Conservation (phyloP, 106 monocot genomes). For the Dendrobium nobile region DNA sequence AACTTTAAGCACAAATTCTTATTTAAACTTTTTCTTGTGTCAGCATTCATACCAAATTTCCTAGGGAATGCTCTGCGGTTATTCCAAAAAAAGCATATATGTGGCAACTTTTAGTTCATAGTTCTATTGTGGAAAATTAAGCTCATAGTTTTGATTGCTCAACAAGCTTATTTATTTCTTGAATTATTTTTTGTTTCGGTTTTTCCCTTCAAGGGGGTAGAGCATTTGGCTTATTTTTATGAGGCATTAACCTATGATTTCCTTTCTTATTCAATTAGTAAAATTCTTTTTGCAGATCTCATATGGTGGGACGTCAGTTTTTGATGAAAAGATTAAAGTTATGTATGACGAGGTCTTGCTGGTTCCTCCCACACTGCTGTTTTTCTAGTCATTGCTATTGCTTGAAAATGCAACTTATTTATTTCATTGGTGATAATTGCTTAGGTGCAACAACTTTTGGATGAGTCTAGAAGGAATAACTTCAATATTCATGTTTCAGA, state of each 20-base stretch:
- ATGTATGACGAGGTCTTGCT: constrained; percentile 59
- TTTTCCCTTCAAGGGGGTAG: background rate
- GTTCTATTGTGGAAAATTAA: background rate
- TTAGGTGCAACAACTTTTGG: constrained; percentile 56
- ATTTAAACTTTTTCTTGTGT: background rate
- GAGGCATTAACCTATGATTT: background rate
- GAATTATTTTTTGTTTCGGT: background rate
- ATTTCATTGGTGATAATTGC: constrained; percentile 1
- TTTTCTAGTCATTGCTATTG: background rate
- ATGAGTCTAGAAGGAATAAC: constrained; percentile 58
- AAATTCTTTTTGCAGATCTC: constrained; percentile 41
- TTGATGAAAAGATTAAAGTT: constrained; percentile 21
- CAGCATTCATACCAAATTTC: background rate
- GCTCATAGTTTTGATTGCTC: background rate
- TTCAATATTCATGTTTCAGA: constrained; percentile 52
- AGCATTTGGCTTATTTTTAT: background rate
- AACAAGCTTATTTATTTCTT: background rate
- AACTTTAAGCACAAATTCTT: no score
- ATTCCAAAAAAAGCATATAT: background rate
- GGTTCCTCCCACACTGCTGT: constrained; percentile 8
- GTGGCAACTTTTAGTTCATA: background rate
- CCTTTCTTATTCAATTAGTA: background rate
- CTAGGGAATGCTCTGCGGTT: background rate
- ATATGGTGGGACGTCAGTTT: constrained; percentile 12
- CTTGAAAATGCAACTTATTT: background rate